Evolutionary conservation across 2,329 filamentous ascomycete genomes (phyloP).

Genomic region (Epichloe gansuensis): DNA sequence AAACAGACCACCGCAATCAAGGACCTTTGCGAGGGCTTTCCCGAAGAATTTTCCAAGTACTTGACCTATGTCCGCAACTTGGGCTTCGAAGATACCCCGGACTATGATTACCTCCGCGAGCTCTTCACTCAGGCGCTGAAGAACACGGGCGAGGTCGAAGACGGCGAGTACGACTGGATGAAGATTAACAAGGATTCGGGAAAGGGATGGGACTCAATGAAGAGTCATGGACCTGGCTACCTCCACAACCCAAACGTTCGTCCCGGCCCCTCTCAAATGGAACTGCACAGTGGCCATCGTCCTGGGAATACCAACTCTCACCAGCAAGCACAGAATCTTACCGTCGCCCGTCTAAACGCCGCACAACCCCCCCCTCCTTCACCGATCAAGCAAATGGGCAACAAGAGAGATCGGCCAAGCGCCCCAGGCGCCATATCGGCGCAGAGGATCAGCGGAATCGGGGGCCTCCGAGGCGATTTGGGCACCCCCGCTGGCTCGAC

Average conservation of each 20-base stretch:
- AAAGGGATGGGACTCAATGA: slow-evolving; percentile 71
- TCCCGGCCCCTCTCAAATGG: slow-evolving; percentile 72
- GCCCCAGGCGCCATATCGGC: slow-evolving; percentile 58
- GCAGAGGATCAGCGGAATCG: slow-evolving; percentile 65
- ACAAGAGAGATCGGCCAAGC: slow-evolving; percentile 64
- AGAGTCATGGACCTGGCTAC: slow-evolving; percentile 48
- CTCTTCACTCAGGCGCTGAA: slow-evolving; percentile 94
- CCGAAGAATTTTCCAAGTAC: slow-evolving; percentile 96
- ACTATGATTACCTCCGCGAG: slow-evolving; percentile 95
- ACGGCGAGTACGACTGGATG: slow-evolving; percentile 99
- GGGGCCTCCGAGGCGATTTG: slow-evolving; percentile 56
- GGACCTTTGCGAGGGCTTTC: slow-evolving; percentile 91
- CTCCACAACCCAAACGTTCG: slow-evolving; percentile 66
- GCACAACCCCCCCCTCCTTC: slow-evolving; percentile 78
- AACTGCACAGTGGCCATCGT: slow-evolving; percentile 64
- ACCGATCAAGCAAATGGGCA: slow-evolving; percentile 69
- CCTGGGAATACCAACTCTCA: slow-evolving; percentile 52
- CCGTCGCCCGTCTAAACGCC: slow-evolving; percentile 84
- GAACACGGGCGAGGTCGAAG: slow-evolving; percentile 86
- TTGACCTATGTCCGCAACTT: slow-evolving; percentile 94
- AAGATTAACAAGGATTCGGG: slow-evolving; percentile 74
- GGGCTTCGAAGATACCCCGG: slow-evolving; percentile 94
- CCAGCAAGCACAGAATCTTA: slow-evolving; percentile 51
- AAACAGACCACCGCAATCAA: slow-evolving; percentile 97
- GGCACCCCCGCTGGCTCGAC: slow-evolving; percentile 81